Percentiles rank a stretch among this genome's conserved stretches.
These are phyloP conservation scores for Acmispon strigosus DNA, from an alignment of 306 rosid species.

Conservation along the genomic window DNA sequence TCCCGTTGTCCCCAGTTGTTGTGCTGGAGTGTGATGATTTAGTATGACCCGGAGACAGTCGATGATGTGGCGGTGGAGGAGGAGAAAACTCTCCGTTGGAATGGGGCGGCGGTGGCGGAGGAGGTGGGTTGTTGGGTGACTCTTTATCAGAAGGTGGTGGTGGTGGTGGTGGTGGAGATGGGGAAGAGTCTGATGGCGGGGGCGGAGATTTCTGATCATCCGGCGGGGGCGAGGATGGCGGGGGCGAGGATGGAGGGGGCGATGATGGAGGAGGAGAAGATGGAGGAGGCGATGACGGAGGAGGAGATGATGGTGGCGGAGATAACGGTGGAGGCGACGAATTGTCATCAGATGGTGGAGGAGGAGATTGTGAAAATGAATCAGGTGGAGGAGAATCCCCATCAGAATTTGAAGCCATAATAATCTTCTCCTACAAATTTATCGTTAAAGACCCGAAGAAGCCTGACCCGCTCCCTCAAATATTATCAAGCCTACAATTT, in stretches of 20 bases:
- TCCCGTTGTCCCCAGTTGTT: not conserved
- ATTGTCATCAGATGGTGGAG: not conserved
- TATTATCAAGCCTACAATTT: not conserved
- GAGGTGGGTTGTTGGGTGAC: not conserved
- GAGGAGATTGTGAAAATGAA: not conserved
- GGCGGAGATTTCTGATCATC: slow-evolving; percentile 4
- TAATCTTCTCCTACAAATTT: slow-evolving; percentile 17
- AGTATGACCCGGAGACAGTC: slow-evolving; percentile 10
- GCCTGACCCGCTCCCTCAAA: slow-evolving; percentile 38
- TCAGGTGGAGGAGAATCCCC: not conserved
- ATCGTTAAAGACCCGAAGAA: slow-evolving; percentile 32
- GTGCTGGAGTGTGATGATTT: not conserved
- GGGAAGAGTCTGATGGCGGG: slow-evolving; percentile 14
- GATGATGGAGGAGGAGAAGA: slow-evolving; percentile 10
- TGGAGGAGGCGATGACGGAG: not conserved
- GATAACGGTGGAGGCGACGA: not conserved
- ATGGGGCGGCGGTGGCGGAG: slow-evolving; percentile 16
- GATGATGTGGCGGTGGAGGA: slow-evolving; percentile 30
- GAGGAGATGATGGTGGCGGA: not conserved
- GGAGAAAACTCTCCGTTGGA: not conserved
- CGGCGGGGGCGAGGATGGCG: slow-evolving; percentile 11
- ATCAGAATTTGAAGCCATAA: slow-evolving; percentile 39
- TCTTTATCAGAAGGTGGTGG: not conserved
- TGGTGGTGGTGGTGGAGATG: slow-evolving; percentile 13
- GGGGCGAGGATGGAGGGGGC: not conserved